Conservation (phyloP, 2,329 filamentous ascomycete species). For the Phoma herbarum region DNA sequence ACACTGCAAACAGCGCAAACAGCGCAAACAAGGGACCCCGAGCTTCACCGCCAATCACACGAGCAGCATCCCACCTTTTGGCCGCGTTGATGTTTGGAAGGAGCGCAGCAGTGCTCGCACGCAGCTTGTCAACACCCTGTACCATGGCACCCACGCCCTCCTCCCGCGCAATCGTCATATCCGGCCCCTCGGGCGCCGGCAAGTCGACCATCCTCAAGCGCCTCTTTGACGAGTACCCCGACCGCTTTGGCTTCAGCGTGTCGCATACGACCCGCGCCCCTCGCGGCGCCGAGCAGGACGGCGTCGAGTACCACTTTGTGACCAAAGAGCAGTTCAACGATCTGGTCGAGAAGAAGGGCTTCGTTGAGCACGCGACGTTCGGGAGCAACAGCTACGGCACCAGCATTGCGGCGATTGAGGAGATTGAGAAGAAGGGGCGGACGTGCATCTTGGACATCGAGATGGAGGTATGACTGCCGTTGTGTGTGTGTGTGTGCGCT, state of each 20-base stretch:
- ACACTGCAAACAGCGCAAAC: conserved; percentile 23
- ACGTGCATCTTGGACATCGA: conserved; percentile 93
- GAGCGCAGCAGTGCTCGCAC: conserved; percentile 21
- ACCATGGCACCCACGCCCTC: conserved; percentile 28
- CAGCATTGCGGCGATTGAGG: conserved; percentile 78
- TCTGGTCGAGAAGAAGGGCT: conserved; percentile 68
- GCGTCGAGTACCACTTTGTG: conserved; percentile 80
- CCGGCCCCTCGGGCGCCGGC: conserved; percentile 79
- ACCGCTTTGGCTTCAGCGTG: conserved; percentile 70
- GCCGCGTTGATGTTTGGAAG: conserved; percentile 37
- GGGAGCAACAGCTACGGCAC: conserved; percentile 89
- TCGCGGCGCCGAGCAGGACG: conserved; percentile 76
- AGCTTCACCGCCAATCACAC: conserved; percentile 46
- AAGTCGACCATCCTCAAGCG: conserved; percentile 82
- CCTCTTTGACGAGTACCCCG: conserved; percentile 72
- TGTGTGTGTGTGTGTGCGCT: no score
- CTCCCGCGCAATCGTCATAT: conserved; percentile 69
- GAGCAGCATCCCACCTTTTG: conserved; percentile 21
- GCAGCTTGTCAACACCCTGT: conserved; percentile 23
- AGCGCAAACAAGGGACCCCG: conserved; percentile 25
- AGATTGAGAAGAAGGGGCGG: conserved; percentile 73
- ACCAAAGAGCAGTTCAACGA: conserved; percentile 58
- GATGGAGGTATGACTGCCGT: conserved; percentile 74
- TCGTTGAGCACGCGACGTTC: conserved; percentile 89
- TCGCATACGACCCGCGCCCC: conserved; percentile 82